Percentiles rank a stretch among this genome's conserved stretches.
Evolutionary conservation across 805 yeast genomes (phyloP).

Genomic region (Saturnispora sanitii): DNA sequence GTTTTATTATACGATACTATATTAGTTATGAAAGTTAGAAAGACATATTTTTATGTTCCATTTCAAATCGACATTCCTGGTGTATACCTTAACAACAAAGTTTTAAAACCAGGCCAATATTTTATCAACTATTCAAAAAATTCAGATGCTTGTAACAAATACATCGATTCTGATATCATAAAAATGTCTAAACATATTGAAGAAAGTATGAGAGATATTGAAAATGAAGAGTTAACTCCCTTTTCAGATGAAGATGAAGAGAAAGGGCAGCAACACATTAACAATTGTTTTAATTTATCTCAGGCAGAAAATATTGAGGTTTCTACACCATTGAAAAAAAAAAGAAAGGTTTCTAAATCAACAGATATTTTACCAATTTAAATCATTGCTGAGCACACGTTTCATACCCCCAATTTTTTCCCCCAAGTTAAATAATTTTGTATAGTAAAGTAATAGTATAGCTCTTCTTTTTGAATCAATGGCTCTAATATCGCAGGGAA

Average conservation of each 20-base stretch:
- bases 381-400: not conserved
- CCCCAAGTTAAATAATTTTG: not conserved
- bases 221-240: not conserved
- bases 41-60: conserved; percentile 8
- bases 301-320: not conserved
- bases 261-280: too few species aligned
- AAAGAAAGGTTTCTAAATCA: conserved; percentile 17
- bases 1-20: conserved; percentile 16
- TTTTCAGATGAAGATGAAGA: not conserved
- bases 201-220: conserved; percentile 1
- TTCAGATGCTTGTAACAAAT: not conserved
- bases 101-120: conserved; percentile 13
- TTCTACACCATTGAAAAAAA: conserved; percentile 4
- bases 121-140: conserved; percentile 9
- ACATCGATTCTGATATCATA: conserved; percentile 2
- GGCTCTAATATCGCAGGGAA: conserved; percentile 1
- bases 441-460: not conserved
- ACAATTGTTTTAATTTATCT: not conserved
- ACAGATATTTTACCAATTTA: conserved; percentile 15
- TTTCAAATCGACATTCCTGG: conserved; percentile 14
- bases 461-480: not conserved
- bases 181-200: conserved; percentile 1
- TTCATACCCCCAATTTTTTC: not conserved
- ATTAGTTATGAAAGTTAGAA: conserved; percentile 11
- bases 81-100: conserved; percentile 11